Evolutionary conservation across 768 basidiomycete genomes (phyloP), one percentile per base, ranked within the genome.

Genomic region (Trametes meyenii): DNA sequence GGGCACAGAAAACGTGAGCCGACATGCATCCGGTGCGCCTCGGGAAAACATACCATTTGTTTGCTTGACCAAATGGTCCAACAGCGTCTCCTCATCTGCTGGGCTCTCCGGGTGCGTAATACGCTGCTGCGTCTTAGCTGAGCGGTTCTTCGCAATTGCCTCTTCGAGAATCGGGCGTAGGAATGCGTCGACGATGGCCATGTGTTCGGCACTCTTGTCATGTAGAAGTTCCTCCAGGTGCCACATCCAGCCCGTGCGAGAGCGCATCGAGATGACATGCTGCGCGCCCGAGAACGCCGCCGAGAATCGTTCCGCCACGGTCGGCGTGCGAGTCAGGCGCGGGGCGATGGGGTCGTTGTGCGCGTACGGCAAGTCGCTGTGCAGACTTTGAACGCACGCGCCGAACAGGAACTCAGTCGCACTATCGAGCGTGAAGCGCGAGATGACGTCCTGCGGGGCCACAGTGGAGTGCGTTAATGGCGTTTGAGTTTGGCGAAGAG

Each of bases 341-440:
- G 48, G 50, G 1, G 52, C 54, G 35, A 50, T 36, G 3, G 52
- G 38, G 14, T 55, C 52, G n/a, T 61, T 55, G 38, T 58, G 26
- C 5, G 57, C 57, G 19, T 58, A 58, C 1, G 57, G 57, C 7
- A 58, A n/a, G 13, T 50, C 49, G 1, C 66, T 71, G 13, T 66
- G 59, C 16, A 84, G 72, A 36, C 75, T 76, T 66, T 80, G 46
- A 2, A 83, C 73, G 38, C 76, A 75, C 39, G 71, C 66, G 5
- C 80, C 83, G 55, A 83, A 83, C 46, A 85, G 70, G 62, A 83
- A 85, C 57, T 83, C 80, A 2, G 83, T 78, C 0, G 85, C 83
- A 5, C 82, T 75, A 68, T 84, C 83, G 39, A 84, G 75, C 0
- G 82, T 80, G 61, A 83, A 81, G 44, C 81, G 77, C 1, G 75